phyloP scores from a whole-genome alignment of 345 rosid genomes.

The Syzygium aqueum region DNA sequence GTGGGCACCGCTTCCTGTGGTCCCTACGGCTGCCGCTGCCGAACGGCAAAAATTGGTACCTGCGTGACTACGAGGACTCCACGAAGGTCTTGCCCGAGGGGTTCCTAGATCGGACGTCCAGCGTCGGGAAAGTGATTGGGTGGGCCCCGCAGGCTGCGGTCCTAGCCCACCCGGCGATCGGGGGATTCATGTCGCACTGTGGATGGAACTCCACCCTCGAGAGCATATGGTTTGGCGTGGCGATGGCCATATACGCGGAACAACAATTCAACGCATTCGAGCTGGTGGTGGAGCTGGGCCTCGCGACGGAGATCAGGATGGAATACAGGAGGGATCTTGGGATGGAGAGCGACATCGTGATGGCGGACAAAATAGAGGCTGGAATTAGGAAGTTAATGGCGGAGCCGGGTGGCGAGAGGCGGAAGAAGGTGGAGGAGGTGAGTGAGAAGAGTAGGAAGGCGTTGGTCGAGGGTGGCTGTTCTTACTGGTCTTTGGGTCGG shows the following conservation, averaged over 20 bases:
- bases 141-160: slow-evolving; percentile 38
- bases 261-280: slow-evolving; percentile 47
- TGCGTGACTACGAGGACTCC: slow-evolving; percentile 5
- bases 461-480: slow-evolving; percentile 37
- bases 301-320: slow-evolving; percentile 14
- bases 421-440: slow-evolving; percentile 20
- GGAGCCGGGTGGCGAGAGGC: slow-evolving; percentile 5
- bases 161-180: neutral
- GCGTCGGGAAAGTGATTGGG: slow-evolving; percentile 21
- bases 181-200: neutral
- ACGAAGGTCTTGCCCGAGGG: slow-evolving; percentile 28
- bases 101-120: slow-evolving; percentile 23
- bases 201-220: slow-evolving; percentile 46
- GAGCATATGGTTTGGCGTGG: slow-evolving; percentile 51
- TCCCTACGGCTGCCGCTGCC: neutral
- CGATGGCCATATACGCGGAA: slow-evolving; percentile 30
- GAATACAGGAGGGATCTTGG: neutral
- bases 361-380: slow-evolving; percentile 22
- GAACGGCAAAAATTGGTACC: neutral
- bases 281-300: slow-evolving; percentile 26
- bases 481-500: slow-evolving; percentile 8
- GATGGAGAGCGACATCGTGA: neutral
- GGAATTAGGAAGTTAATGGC: slow-evolving; percentile 38
- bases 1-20: slow-evolving; percentile 19
- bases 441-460: slow-evolving; percentile 20